phyloP scores from a whole-genome alignment of 495 filamentous ascomycete genomes.

The Aspergillus baeticus region DNA sequence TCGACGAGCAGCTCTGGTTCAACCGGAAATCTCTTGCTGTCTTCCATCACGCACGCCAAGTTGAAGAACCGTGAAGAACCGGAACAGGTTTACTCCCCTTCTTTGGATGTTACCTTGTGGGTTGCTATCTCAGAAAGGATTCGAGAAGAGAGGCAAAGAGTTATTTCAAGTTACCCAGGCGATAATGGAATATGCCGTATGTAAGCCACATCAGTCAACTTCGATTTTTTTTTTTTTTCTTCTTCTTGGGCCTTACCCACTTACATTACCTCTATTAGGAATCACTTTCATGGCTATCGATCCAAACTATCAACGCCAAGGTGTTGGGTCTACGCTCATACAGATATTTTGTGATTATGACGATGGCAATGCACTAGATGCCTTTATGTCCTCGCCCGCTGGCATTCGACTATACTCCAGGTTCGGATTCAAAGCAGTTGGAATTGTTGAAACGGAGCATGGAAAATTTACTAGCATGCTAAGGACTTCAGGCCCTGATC shows the following conservation, averaged over 20 bases:
- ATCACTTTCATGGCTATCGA: background rate
- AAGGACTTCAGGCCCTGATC: background rate
- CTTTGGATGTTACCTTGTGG: background rate
- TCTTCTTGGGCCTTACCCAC: background rate
- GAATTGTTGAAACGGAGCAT: background rate
- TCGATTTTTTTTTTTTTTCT: background rate
- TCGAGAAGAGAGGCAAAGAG: background rate
- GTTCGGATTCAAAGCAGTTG: background rate
- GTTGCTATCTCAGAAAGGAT: background rate
- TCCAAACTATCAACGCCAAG: background rate
- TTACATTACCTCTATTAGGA: background rate
- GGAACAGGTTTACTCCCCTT: background rate
- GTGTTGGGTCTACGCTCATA: background rate
- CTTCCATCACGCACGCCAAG: no score
- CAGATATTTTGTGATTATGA: background rate
- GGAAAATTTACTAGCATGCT: background rate
- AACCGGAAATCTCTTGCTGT: no score
- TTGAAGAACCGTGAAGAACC: no score
- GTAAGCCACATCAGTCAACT: background rate
- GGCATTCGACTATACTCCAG: conserved; percentile 1
- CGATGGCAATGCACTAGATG: background rate
- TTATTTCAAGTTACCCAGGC: background rate
- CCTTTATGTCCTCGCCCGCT: background rate
- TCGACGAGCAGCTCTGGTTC: no score
- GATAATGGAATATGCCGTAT: background rate